Percentiles rank a stretch among this genome's conserved stretches.
These are phyloP conservation scores for Cutaneotrichosporon cyanovorans DNA, from an alignment of 1,284 basidiomycete species.

Conservation along the genomic window DNA sequence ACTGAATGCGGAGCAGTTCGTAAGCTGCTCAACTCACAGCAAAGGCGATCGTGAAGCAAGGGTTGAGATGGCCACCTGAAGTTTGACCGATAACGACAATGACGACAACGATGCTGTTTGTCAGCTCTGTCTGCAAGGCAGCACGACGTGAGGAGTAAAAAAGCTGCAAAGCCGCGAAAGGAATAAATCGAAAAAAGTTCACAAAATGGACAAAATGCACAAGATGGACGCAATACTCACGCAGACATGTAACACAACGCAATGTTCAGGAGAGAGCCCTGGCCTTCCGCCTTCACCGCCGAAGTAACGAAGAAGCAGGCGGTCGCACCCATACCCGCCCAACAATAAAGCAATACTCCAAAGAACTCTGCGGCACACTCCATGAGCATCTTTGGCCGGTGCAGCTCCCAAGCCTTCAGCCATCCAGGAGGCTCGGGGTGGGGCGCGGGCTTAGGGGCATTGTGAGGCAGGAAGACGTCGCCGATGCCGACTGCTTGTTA, in stretches of 20 bases:
- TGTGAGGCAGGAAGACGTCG: slow-evolving; percentile 11
- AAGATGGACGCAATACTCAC: not conserved
- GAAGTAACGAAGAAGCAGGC: not conserved
- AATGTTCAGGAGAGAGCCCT: slow-evolving; percentile 6
- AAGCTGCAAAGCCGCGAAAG: no score
- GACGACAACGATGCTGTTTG: slow-evolving; percentile 7
- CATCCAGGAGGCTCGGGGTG: slow-evolving; percentile 5
- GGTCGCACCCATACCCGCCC: slow-evolving; percentile 11
- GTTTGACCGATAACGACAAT: slow-evolving; percentile 9
- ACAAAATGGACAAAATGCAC: no score
- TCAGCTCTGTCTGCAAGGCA: no score
- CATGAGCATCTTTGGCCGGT: slow-evolving; percentile 7
- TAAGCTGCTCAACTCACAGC: no score
- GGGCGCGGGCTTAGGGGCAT: slow-evolving; percentile 2
- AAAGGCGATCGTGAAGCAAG: slow-evolving; percentile 22
- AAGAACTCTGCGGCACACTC: slow-evolving; percentile 13
- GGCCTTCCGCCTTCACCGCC: not conserved
- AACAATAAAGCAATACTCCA: slow-evolving; percentile 12
- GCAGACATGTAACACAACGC: slow-evolving; percentile 8
- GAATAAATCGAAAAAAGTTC: no score
- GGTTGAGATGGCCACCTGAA: slow-evolving; percentile 26
- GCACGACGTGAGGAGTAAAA: no score
- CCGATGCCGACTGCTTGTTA: slow-evolving; percentile 6
- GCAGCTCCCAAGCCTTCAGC: slow-evolving; percentile 8
- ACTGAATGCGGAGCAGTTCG: no score